Conservation (phyloP, 1,284 basidiomycete genomes). For the Neonothopanus nambi region DNA sequence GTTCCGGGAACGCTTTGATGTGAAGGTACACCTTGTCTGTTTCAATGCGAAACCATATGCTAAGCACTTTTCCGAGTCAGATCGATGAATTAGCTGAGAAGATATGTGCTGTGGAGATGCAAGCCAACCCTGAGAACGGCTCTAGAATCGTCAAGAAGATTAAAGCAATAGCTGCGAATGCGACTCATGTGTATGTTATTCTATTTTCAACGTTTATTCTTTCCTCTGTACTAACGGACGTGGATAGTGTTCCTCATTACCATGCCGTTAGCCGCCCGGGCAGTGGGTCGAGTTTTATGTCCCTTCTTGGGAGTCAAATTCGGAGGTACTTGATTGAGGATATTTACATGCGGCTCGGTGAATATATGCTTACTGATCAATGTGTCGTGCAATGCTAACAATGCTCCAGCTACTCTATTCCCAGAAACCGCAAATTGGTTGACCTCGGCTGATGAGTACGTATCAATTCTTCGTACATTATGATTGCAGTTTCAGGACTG, state of each 20-base stretch:
- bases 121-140: constrained; percentile 32
- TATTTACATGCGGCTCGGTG: constrained; percentile 52
- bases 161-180: constrained; percentile 35
- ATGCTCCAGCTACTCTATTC: constrained; percentile 59
- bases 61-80: constrained; percentile 21
- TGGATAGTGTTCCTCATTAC: constrained; percentile 56
- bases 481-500: too few relatives aligned
- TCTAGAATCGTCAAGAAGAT: constrained; percentile 39
- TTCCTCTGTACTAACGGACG: background rate
- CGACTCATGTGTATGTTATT: constrained; percentile 55
- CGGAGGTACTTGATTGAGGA: constrained; percentile 53
- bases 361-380: constrained; percentile 12
- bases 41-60: background rate
- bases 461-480: too few relatives aligned
- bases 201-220: background rate
- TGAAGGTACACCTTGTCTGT: constrained; percentile 29
- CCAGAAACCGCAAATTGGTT: too few relatives aligned
- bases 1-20: constrained; percentile 57
- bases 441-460: constrained; percentile 50
- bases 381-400: constrained; percentile 30
- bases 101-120: constrained; percentile 47
- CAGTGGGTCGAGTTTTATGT: constrained; percentile 32
- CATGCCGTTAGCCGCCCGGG: constrained; percentile 42
- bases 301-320: constrained; percentile 38
- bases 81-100: constrained; percentile 46